These are phyloP conservation scores for Fragilaria radians DNA, from an alignment of 108 stramenopile species.

Conservation along the genomic window DNA sequence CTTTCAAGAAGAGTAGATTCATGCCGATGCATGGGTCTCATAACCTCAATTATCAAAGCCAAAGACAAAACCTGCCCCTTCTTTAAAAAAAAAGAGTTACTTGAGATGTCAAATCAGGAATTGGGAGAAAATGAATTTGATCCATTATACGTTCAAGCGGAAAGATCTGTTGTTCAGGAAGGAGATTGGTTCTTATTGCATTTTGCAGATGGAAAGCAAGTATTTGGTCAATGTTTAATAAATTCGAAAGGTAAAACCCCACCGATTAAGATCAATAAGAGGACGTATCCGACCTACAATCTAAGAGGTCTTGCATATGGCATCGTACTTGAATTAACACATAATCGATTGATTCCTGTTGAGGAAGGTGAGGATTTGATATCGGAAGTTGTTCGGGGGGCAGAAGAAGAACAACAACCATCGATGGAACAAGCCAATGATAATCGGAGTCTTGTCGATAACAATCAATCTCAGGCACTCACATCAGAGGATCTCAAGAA, in stretches of 20 bases:
- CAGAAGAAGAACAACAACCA: conserved; percentile 1
- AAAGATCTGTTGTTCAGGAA: conserved; percentile 24
- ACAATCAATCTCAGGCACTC: conserved; percentile 64
- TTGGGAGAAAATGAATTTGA: too few species aligned
- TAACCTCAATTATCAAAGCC: too few species aligned
- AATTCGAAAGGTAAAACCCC: conserved; percentile 34
- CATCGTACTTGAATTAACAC: conserved; percentile 63
- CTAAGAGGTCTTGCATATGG: conserved; percentile 76
- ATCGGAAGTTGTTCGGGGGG: conserved; percentile 16
- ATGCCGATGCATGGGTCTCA: too few species aligned
- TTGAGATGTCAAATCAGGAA: too few species aligned
- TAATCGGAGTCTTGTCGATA: conserved; percentile 74
- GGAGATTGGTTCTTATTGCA: conserved; percentile 61
- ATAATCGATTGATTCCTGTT: conserved; percentile 32
- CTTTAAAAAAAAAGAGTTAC: too few species aligned
- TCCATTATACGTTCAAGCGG: not conserved
- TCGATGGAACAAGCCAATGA: conserved; percentile 39
- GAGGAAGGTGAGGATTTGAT: conserved; percentile 58
- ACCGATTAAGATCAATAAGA: conserved; percentile 73
- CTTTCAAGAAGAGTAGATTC: too few species aligned
- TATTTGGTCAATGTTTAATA: conserved; percentile 59
- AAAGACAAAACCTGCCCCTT: too few species aligned
- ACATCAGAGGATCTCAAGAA: conserved; percentile 27
- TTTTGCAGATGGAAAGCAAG: conserved; percentile 65
- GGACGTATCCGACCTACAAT: conserved; percentile 51